Conservation (phyloP, 2,329 filamentous ascomycete species). For the Trichoderma guizhouense region DNA sequence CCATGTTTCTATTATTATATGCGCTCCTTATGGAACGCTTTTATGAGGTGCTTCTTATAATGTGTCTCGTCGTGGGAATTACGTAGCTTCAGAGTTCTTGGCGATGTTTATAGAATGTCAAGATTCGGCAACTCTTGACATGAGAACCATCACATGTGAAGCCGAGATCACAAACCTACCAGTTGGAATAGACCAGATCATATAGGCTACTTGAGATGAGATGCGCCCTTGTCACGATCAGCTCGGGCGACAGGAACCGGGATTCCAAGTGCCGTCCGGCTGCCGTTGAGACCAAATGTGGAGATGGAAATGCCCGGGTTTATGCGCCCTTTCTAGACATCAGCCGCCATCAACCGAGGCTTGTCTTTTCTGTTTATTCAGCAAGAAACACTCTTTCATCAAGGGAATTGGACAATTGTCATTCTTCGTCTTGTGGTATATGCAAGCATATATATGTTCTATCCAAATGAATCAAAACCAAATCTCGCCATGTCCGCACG, state of each 20-base stretch:
- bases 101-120: neutral
- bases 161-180: neutral
- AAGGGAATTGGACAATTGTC: neutral
- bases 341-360: slow-evolving; percentile 6
- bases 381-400: neutral
- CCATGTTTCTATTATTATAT: neutral
- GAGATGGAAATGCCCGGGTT: neutral
- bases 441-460: neutral
- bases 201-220: neutral
- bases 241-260: neutral
- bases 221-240: slow-evolving; percentile 9
- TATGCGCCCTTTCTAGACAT: neutral
- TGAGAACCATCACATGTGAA: neutral
- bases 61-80: neutral
- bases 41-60: neutral
- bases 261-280: neutral
- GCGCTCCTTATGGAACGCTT: neutral
- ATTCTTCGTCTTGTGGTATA: neutral
- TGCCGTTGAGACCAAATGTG: neutral
- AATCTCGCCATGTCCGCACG: neutral
- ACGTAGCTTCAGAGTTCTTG: neutral
- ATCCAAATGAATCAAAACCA: neutral
- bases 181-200: neutral
- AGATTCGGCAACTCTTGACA: neutral
- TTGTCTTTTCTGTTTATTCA: neutral